These are phyloP conservation scores for Pholiota microspora DNA, from an alignment of 768 basidiomycete species.

Conservation along the genomic window DNA sequence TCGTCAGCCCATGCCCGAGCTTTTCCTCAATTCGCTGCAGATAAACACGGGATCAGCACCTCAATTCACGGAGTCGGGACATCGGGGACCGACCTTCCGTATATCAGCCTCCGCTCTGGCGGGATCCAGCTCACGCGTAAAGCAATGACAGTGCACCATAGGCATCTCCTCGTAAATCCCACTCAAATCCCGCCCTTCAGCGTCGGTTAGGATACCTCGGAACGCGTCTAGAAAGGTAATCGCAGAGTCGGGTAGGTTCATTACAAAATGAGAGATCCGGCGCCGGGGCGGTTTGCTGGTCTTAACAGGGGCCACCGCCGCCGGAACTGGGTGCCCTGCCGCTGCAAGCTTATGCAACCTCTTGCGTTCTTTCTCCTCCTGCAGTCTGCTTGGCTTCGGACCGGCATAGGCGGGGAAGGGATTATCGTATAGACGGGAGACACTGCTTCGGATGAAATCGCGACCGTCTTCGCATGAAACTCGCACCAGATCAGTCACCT, in stretches of 20 bases:
- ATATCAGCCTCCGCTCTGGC: conserved; percentile 77
- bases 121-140: conserved; percentile 79
- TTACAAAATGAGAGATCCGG: conserved; percentile 84
- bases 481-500: conserved; percentile 73
- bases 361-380: conserved; percentile 38
- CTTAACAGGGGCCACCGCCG: conserved; percentile 12
- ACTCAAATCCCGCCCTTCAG: conserved; percentile 31
- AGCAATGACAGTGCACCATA: conserved; percentile 94
- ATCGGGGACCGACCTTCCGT: conserved; percentile 48
- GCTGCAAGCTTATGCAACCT: conserved; percentile 27
- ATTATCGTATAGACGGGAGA: conserved; percentile 49
- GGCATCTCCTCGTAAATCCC: conserved; percentile 69
- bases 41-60: conserved; percentile 16
- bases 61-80: conserved; percentile 7
- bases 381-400: conserved; percentile 45
- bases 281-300: conserved; percentile 37
- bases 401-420: conserved; percentile 66
- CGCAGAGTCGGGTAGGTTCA: conserved; percentile 96
- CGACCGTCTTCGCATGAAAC: conserved; percentile 84
- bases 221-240: conserved; percentile 89
- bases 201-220: conserved; percentile 60
- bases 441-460: conserved; percentile 71
- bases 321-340: conserved; percentile 13
- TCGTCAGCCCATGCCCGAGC: conserved; percentile 53
- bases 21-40: conserved; percentile 68